Conservation (phyloP, 1,139 yeast genomes). For the Pichia sp. region DNA sequence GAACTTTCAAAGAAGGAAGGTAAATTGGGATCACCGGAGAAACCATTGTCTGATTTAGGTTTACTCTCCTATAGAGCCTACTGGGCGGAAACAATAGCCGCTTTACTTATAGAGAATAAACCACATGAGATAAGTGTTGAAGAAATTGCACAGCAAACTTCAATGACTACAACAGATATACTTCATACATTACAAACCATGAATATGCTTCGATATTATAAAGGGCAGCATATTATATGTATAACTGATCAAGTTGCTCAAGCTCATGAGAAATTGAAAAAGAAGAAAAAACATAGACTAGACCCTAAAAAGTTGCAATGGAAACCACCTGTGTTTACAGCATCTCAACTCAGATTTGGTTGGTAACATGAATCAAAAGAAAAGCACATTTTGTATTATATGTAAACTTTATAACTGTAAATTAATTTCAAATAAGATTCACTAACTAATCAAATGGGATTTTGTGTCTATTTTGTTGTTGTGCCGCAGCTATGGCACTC, state of each 20-base stretch:
- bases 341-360: slow-evolving; percentile 91
- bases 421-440: background rate
- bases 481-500: slow-evolving; percentile 77
- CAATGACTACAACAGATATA: slow-evolving; percentile 96
- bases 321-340: slow-evolving; percentile 96
- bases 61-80: slow-evolving; percentile 86
- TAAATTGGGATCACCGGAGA: slow-evolving; percentile 94
- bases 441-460: slow-evolving; percentile 68
- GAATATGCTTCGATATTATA: slow-evolving; percentile 83
- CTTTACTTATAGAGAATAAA: slow-evolving; percentile 58
- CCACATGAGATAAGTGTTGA: slow-evolving; percentile 77
- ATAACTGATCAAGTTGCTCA: slow-evolving; percentile 76
- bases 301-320: slow-evolving; percentile 69
- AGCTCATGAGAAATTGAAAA: slow-evolving; percentile 65
- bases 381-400: too few relatives aligned
- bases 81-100: slow-evolving; percentile 89
- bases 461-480: slow-evolving; percentile 33
- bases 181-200: slow-evolving; percentile 87
- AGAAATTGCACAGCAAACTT: slow-evolving; percentile 75
- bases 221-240: slow-evolving; percentile 93
- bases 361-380: too few relatives aligned
- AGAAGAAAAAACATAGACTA: slow-evolving; percentile 70
- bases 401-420: too few relatives aligned
- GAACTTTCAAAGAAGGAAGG: slow-evolving; percentile 81
- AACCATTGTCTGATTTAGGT: slow-evolving; percentile 93